These are phyloP conservation scores for Pisolithus orientalis DNA, from an alignment of 768 basidiomycete genomes.

Conservation along the genomic window DNA sequence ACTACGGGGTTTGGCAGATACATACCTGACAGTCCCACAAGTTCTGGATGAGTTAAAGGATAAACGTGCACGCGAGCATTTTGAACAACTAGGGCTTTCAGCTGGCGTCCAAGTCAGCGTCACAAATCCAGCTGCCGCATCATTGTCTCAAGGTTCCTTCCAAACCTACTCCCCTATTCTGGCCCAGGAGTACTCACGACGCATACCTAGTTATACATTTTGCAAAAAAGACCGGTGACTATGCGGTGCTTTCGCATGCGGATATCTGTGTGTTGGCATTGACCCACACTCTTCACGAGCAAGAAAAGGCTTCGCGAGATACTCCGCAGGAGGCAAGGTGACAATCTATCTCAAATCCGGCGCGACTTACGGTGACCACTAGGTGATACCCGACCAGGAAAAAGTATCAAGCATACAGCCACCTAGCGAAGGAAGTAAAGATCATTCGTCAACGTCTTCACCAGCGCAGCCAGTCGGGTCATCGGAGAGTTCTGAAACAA, in stretches of 20 bases:
- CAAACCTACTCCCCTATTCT: not conserved
- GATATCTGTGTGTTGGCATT: conserved; percentile 90
- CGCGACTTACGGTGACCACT: not conserved
- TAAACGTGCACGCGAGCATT: conserved; percentile 79
- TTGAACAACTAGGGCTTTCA: conserved; percentile 68
- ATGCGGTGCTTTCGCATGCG: conserved; percentile 81
- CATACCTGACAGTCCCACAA: conserved; percentile 84
- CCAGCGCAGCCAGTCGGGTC: not conserved
- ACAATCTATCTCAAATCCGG: not conserved
- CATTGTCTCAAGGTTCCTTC: conserved; percentile 55
- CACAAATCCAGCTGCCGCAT: conserved; percentile 60
- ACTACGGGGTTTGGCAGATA: conserved; percentile 80
- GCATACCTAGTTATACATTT: conserved; percentile 66
- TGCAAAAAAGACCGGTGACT: conserved; percentile 96
- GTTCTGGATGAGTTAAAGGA: conserved; percentile 90
- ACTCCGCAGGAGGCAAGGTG: not conserved
- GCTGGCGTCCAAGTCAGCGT: conserved; percentile 73
- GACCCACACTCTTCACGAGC: conserved; percentile 69
- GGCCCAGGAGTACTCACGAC: conserved; percentile 9
- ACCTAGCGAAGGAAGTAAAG: conserved; percentile 3
- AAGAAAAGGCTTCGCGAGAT: conserved; percentile 28
- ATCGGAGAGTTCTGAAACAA: not conserved
- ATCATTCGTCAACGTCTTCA: not conserved
- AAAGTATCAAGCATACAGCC: not conserved
- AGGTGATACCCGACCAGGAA: conserved; percentile 6